phyloP scores from a whole-genome alignment of 2,329 filamentous ascomycete species.

The Fusarium tricinctum region DNA sequence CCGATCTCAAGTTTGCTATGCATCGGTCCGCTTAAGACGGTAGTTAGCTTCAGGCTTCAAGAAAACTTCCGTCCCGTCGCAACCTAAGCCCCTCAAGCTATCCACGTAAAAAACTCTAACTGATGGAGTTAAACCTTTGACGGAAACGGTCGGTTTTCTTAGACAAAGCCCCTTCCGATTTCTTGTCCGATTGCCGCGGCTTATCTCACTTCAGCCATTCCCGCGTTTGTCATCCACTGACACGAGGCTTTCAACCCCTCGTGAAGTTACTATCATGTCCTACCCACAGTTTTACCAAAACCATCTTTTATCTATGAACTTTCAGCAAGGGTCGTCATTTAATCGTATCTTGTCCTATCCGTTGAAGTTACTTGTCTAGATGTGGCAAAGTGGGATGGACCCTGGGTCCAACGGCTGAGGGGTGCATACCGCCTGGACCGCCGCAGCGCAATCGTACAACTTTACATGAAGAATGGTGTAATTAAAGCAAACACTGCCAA shows the following conservation, averaged over 20 bases:
- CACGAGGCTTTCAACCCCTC: conserved; percentile 9
- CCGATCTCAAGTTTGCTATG: conserved; percentile 19
- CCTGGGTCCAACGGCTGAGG: conserved; percentile 28
- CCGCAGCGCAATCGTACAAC: conserved; percentile 32
- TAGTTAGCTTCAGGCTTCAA: conserved; percentile 41
- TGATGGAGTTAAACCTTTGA: conserved; percentile 22
- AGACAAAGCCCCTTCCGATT: conserved; percentile 1
- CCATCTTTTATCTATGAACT: not conserved
- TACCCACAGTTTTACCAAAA: conserved; percentile 7
- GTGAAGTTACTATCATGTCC: not conserved
- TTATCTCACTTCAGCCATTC: conserved; percentile 39
- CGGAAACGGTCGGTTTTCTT: conserved; percentile 34
- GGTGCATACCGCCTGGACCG: conserved; percentile 41
- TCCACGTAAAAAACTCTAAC: conserved; percentile 25
- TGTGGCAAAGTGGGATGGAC: conserved; percentile 35
- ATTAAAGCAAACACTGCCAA: conserved; percentile 21
- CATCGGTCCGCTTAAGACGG: conserved; percentile 30
- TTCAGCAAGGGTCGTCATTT: not conserved
- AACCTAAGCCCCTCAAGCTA: conserved; percentile 16
- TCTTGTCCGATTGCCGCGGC: conserved; percentile 1
- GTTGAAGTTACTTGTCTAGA: conserved; percentile 19
- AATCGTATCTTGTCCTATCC: not conserved
- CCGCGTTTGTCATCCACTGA: conserved; percentile 33
- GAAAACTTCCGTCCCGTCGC: conserved; percentile 17
- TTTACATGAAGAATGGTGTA: conserved; percentile 5